phyloP scores from a whole-genome alignment of 2,329 filamentous ascomycete species.

The Beauveria varroae region DNA sequence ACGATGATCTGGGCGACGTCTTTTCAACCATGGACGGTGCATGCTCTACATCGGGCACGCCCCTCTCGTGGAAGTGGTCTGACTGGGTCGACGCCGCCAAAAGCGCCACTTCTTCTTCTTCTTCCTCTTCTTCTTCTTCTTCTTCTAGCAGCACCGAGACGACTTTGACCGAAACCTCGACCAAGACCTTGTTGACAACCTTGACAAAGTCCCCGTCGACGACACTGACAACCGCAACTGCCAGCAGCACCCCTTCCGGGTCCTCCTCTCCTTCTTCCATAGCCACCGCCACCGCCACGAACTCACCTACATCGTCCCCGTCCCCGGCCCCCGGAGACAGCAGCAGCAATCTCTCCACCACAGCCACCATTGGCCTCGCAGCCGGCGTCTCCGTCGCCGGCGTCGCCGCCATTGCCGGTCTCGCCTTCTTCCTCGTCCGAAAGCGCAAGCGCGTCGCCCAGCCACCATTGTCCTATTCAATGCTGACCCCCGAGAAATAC shows the following conservation, averaged over 20 bases:
- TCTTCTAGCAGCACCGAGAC: neutral
- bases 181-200: conserved; percentile 2
- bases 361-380: conserved; percentile 26
- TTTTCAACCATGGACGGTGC: conserved; percentile 32
- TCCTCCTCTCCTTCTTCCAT: neutral
- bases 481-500: conserved; percentile 20
- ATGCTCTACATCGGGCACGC: conserved; percentile 33
- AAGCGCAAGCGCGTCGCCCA: conserved; percentile 18
- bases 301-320: neutral
- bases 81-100: conserved; percentile 20
- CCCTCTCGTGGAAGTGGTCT: conserved; percentile 22
- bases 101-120: conserved; percentile 11
- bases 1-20: conserved; percentile 27
- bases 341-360: conserved; percentile 19
- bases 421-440: conserved; percentile 21
- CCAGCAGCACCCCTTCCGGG: conserved; percentile 11
- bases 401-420: conserved; percentile 18
- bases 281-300: conserved; percentile 13
- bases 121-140: neutral
- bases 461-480: conserved; percentile 22
- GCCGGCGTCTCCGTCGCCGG: conserved; percentile 24
- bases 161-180: conserved; percentile 12
- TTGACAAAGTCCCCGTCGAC: conserved; percentile 7
- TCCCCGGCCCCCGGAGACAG: neutral
- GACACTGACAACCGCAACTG: neutral